These are phyloP conservation scores for Botrytis pseudocinerea DNA, from an alignment of 2,329 filamentous ascomycete species.

Conservation along the genomic window DNA sequence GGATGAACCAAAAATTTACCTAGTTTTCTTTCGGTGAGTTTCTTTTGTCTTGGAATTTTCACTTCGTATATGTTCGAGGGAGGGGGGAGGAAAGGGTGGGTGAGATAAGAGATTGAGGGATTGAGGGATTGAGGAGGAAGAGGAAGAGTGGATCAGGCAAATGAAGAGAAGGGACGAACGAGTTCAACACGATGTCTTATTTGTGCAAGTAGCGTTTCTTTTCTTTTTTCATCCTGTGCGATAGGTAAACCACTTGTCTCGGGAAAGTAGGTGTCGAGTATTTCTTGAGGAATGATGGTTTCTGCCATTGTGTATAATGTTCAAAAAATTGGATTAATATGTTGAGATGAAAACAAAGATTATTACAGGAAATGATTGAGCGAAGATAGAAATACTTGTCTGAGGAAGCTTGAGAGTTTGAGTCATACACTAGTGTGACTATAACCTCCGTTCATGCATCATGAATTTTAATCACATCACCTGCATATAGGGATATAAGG, in stretches of 20 bases:
- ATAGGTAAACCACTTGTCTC: conserved; percentile 12
- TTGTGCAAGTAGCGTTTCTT: conserved; percentile 29
- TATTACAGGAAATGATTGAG: neutral
- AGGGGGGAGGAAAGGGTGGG: fast-evolving
- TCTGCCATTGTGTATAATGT: neutral
- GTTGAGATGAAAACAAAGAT: neutral
- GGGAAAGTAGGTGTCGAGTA: conserved; percentile 29
- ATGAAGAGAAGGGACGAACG: neutral
- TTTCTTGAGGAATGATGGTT: conserved; percentile 7
- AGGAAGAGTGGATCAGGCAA: neutral
- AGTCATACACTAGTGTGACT: neutral
- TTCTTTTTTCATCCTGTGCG: neutral
- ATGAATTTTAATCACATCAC: neutral
- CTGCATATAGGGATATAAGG: neutral
- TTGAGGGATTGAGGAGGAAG: neutral
- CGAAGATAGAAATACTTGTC: neutral
- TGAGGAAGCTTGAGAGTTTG: neutral
- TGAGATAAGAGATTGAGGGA: neutral
- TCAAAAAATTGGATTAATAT: neutral
- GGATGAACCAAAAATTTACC: conserved; percentile 43
- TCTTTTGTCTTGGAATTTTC: neutral
- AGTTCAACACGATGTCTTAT: conserved; percentile 41
- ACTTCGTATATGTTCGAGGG: neutral
- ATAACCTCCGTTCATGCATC: neutral
- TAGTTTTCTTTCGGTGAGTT: neutral